A percentile compares a stretch with the other conserved stretches of the same genome.
Conservation (phyloP, 441 rosid genomes). For the Syzygium syzygioides region DNA sequence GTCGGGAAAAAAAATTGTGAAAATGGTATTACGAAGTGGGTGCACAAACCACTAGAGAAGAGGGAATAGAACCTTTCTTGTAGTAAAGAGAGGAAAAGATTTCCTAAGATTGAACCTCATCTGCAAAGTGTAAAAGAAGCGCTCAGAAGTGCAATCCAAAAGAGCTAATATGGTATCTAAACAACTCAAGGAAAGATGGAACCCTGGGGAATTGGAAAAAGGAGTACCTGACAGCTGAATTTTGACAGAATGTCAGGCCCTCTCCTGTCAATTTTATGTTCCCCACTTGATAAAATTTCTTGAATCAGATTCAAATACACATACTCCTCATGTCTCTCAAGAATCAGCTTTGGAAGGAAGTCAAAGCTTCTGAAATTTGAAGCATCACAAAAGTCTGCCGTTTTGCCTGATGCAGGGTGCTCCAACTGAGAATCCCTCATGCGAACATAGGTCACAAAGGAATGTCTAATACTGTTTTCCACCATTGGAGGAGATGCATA, state of each 20-base stretch:
- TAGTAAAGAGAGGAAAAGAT: slow-evolving; percentile 5
- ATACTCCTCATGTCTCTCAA: slow-evolving; percentile 3
- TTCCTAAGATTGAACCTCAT: slow-evolving; percentile 11
- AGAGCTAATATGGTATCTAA: background rate
- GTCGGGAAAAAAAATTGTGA: background rate
- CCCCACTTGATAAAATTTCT: slow-evolving; percentile 2
- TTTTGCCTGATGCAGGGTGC: background rate
- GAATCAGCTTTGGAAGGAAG: slow-evolving; percentile 5
- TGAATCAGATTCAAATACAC: background rate
- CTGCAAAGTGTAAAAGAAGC: background rate
- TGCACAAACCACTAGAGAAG: background rate
- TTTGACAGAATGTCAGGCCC: background rate
- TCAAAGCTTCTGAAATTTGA: background rate
- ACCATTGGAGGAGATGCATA: background rate
- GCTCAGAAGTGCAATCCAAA: background rate
- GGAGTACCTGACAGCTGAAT: background rate
- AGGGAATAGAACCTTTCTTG: background rate
- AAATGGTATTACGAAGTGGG: background rate
- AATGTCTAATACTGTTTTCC: background rate
- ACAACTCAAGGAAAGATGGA: background rate
- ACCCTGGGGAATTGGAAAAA: background rate
- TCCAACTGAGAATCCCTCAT: background rate
- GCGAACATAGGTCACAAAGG: slow-evolving; percentile 3
- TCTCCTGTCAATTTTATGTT: background rate
- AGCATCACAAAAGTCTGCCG: background rate